Conservation (phyloP, 352 stramenopile genomes). For the Elongisporangium senticosum region DNA sequence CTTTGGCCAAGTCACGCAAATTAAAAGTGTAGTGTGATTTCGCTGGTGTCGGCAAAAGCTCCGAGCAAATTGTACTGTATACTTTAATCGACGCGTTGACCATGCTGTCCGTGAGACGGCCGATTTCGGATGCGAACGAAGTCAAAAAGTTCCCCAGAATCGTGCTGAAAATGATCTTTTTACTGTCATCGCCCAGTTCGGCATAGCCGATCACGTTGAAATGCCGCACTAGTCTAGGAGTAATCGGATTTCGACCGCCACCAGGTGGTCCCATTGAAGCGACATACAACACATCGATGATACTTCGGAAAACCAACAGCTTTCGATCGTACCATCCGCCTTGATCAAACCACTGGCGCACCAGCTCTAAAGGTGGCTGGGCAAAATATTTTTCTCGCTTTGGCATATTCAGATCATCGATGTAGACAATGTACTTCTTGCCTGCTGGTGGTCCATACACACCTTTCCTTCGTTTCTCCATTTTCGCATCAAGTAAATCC, state of each 20-base stretch:
- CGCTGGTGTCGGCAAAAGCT: slow-evolving; percentile 74
- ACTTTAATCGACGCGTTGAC: slow-evolving; percentile 73
- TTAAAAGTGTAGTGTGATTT: slow-evolving; percentile 90
- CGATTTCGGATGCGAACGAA: slow-evolving; percentile 68
- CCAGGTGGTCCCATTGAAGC: slow-evolving; percentile 80
- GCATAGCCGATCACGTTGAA: slow-evolving; percentile 87
- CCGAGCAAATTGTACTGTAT: slow-evolving; percentile 80
- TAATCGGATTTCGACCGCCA: slow-evolving; percentile 77
- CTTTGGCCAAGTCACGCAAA: slow-evolving; percentile 82
- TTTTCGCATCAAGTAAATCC: slow-evolving; percentile 91
- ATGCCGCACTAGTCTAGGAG: slow-evolving; percentile 66
- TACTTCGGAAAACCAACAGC: slow-evolving; percentile 83
- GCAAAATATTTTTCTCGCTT: slow-evolving; percentile 93
- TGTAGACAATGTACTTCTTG: slow-evolving; percentile 91
- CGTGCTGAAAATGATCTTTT: slow-evolving; percentile 77
- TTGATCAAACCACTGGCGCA: slow-evolving; percentile 94
- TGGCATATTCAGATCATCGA: slow-evolving; percentile 96
- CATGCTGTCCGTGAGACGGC: slow-evolving; percentile 47
- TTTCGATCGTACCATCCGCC: slow-evolving; percentile 95
- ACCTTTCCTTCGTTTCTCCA: slow-evolving; percentile 91
- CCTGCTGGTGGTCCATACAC: slow-evolving; percentile 89
- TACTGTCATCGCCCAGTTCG: slow-evolving; percentile 80
- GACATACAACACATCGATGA: slow-evolving; percentile 88
- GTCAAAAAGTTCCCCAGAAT: slow-evolving; percentile 72
- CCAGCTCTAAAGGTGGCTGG: slow-evolving; percentile 92